Base-by-base conservation (phyloP, 768 basidiomycete species). In the Tubosaeta sp. region DNA sequence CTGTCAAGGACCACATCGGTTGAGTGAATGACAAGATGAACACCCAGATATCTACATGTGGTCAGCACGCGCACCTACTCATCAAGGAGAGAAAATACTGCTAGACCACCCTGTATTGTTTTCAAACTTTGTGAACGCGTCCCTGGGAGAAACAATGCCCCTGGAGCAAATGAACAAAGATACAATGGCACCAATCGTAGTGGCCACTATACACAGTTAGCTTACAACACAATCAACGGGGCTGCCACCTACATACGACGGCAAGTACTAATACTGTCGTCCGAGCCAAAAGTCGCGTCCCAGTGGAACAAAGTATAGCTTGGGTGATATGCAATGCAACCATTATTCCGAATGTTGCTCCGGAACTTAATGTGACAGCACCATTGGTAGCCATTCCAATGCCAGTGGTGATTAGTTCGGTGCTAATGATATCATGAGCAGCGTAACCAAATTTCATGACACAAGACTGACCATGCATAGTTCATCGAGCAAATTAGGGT, bases 1-100 rank as follows among this genome's bases (percentile, higher is more conserved):
- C 59, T 14, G 61, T 66, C 31, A 59, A 42, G 25, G 51, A 52
- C 56, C 64, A 59, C 61, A 67, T 68, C 7, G 66, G 61, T 16
- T 43, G 44, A 35, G 66, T 65, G 47, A 65, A 67, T 10, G 65
- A 39, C 14, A 63, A 29, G 35, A 65, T 58, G n/a, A 66, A 61
- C 16, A 29, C 64, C 61, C 61, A 66, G 29, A 38, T 55, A 54
- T 61, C 61, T 64, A 14, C 16, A 29, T 17, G 16, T 44, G 3
- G 7, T 57, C 8, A 57, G 45, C 12, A 17, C 17, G 3, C 25
- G 11, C 12, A 27, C 17, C 6, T 6, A 8, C 12, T 29, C 10
- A 11, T 13, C n/a, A 42, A 13, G 6, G 35, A 43, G 26, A 39
- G 3, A 10, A 43, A 57, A 14, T 34, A 56, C 64, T 55, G 25